Evolutionary conservation across 2,329 filamentous ascomycete genomes (phyloP).

Genomic region (Diplodia sapinea): DNA sequence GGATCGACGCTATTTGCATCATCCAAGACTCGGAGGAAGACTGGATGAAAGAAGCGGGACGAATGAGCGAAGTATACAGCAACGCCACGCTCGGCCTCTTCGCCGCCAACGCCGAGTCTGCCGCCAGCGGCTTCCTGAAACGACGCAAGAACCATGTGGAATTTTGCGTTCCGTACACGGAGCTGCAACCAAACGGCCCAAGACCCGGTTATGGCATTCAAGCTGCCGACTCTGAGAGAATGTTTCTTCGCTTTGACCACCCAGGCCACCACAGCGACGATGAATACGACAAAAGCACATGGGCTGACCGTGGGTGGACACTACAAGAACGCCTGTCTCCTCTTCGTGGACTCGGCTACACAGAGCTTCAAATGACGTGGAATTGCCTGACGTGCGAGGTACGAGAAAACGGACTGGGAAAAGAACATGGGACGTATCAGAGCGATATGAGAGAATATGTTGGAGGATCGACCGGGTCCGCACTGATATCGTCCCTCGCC

Average conservation of each 20-base stretch:
- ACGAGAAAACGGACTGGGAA: neutral
- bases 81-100: neutral
- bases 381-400: neutral
- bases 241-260: neutral
- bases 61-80: neutral
- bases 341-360: neutral
- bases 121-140: neutral
- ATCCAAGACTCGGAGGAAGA: neutral
- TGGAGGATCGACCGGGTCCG: neutral
- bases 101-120: neutral
- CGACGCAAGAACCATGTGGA: neutral
- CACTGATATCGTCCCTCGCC: neutral
- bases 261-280: neutral
- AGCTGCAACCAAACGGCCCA: neutral
- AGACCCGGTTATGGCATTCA: neutral
- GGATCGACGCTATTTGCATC: neutral
- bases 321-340: neutral
- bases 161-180: neutral
- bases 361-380: neutral
- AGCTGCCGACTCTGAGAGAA: neutral
- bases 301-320: neutral
- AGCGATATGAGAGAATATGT: neutral
- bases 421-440: neutral
- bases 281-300: neutral
- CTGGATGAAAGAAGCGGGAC: neutral